Evolutionary conservation across 2,329 filamentous ascomycete genomes (phyloP).

Genomic region (Penicillium janthinellum): DNA sequence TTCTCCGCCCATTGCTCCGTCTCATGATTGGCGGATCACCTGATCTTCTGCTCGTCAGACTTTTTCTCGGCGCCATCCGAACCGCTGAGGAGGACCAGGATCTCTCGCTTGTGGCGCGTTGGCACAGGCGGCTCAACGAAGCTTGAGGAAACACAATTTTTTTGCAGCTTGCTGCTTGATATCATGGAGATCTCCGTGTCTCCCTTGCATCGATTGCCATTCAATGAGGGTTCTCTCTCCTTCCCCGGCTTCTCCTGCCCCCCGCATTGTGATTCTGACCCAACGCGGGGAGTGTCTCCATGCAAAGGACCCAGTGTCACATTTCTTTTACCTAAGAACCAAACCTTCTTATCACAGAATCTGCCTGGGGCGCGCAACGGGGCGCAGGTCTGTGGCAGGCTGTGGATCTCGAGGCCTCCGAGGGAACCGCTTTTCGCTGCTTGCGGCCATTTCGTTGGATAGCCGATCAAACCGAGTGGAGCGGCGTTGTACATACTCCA

Average conservation of each 20-base stretch:
- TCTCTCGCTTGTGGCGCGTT: constrained; percentile 11
- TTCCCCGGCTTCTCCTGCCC: constrained; percentile 2
- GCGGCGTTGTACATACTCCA: constrained; percentile 24
- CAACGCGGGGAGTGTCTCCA: constrained; percentile 5
- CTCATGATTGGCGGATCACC: neutral
- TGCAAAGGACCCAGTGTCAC: constrained; percentile 11
- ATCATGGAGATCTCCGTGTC: neutral
- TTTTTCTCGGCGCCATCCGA: neutral
- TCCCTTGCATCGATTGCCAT: neutral
- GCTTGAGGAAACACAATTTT: neutral
- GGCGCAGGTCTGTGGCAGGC: constrained; percentile 1
- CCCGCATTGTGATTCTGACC: constrained; percentile 5
- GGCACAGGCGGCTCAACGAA: neutral
- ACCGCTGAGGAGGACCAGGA: neutral
- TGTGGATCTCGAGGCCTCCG: neutral
- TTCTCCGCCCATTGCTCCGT: neutral
- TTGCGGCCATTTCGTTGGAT: constrained; percentile 17
- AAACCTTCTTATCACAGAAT: constrained; percentile 25
- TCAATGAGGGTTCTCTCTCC: neutral
- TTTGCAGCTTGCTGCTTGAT: neutral
- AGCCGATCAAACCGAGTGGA: constrained; percentile 19
- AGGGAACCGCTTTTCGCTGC: constrained; percentile 3
- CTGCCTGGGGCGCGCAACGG: neutral
- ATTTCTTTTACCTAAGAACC: constrained; percentile 29
- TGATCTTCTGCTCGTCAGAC: neutral